Percentiles rank a stretch among this genome's conserved stretches.
Conservation (phyloP, 2,329 filamentous ascomycete genomes). For the Cordyceps cicadae region DNA sequence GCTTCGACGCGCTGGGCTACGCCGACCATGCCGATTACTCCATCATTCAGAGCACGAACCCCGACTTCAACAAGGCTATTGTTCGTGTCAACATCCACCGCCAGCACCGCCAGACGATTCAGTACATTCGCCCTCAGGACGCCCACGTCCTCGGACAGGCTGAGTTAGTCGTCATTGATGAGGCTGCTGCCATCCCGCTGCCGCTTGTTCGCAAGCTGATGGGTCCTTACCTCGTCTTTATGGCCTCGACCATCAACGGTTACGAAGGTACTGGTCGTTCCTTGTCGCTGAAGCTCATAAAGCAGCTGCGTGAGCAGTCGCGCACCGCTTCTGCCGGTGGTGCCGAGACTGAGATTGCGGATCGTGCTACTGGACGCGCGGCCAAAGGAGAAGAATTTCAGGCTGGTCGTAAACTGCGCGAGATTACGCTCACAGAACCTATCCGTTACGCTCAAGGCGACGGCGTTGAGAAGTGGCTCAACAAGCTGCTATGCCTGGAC, state of each 20-base stretch:
- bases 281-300: conserved; percentile 90
- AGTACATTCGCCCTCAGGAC: conserved; percentile 96
- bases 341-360: conserved; percentile 59
- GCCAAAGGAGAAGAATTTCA: conserved; percentile 55
- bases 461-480: conserved; percentile 91
- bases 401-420: conserved; percentile 71
- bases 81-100: conserved; percentile 93
- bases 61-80: conserved; percentile 98
- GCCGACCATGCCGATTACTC: conserved; percentile 95
- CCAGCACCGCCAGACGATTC: conserved; percentile 92
- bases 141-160: conserved; percentile 91
- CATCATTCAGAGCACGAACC: conserved; percentile 96
- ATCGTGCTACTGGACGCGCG: conserved; percentile 69
- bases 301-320: conserved; percentile 91
- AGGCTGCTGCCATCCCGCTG: conserved; percentile 91
- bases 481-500: conserved; percentile 86
- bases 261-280: conserved; percentile 97
- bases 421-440: conserved; percentile 87
- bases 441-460: conserved; percentile 92
- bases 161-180: conserved; percentile 91
- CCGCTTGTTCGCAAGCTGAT: conserved; percentile 89
- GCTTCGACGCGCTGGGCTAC: conserved; percentile 89
- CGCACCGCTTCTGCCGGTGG: conserved; percentile 50
- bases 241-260: conserved; percentile 98
- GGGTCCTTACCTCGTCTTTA: conserved; percentile 95